These are phyloP conservation scores for Claviceps quebecensis DNA, from an alignment of 2,329 filamentous ascomycete species.

Conservation along the genomic window DNA sequence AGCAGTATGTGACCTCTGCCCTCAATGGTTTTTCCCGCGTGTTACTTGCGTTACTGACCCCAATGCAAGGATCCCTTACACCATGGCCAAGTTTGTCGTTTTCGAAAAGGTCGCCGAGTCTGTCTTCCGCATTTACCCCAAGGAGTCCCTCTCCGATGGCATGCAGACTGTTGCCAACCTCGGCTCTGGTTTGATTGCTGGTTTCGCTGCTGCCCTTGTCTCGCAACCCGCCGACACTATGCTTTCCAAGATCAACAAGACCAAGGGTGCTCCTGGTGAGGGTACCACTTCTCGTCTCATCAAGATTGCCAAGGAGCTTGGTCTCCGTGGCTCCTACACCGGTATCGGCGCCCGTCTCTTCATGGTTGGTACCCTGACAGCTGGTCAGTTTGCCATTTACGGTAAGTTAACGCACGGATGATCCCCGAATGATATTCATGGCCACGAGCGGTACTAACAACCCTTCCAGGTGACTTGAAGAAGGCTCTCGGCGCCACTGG, in stretches of 20 bases:
- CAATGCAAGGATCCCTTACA: constrained; percentile 62
- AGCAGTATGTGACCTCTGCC: constrained; percentile 22
- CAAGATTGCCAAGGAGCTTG: constrained; percentile 82
- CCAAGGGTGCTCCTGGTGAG: constrained; percentile 74
- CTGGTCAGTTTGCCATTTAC: constrained; percentile 82
- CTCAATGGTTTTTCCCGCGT: not conserved
- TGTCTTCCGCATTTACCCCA: constrained; percentile 56
- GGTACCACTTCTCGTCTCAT: constrained; percentile 65
- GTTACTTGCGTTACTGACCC: not conserved
- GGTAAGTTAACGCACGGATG: constrained; percentile 17
- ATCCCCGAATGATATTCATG: not conserved
- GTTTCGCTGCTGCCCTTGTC: constrained; percentile 77
- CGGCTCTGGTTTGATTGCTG: constrained; percentile 34
- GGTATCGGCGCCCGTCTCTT: constrained; percentile 62
- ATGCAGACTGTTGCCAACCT: constrained; percentile 73
- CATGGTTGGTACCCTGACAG: constrained; percentile 57
- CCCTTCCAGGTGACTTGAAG: constrained; percentile 41
- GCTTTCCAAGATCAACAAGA: constrained; percentile 95
- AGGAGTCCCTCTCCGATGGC: constrained; percentile 51
- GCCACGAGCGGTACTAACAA: not conserved
- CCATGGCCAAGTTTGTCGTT: constrained; percentile 90
- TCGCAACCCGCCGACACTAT: constrained; percentile 89
- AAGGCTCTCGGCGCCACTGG: constrained; percentile 32
- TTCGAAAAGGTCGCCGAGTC: constrained; percentile 77
- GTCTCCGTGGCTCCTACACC: constrained; percentile 60